phyloP scores from a whole-genome alignment of 306 rosid species.

The Fagus sylvatica region DNA sequence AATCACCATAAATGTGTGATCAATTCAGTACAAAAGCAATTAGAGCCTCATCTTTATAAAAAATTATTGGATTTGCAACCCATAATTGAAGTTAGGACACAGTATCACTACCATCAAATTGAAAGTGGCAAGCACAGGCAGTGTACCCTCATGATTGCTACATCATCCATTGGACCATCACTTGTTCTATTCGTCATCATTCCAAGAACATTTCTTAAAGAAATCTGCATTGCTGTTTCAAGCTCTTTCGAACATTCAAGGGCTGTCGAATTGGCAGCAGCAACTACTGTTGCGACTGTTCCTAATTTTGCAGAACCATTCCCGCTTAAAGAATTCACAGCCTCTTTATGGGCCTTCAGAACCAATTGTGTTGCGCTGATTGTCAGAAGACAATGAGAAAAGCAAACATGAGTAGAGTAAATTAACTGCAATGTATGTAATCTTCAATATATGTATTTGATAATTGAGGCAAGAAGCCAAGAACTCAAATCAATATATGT shows the following conservation, averaged over 20 bases:
- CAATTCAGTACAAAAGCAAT: background rate
- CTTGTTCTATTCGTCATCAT: conserved; percentile 60
- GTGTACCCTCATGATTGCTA: conserved; percentile 90
- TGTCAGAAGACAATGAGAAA: conserved; percentile 12
- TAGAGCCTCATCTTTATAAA: background rate
- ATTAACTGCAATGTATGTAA: background rate
- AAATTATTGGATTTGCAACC: background rate
- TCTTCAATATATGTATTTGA: background rate
- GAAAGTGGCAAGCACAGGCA: conserved; percentile 11
- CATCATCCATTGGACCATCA: conserved; percentile 96
- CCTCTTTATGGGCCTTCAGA: conserved; percentile 96
- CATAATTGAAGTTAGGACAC: background rate
- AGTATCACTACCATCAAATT: background rate
- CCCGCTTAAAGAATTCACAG: conserved; percentile 95
- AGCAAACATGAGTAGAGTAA: conserved; percentile 23
- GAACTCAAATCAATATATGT: background rate
- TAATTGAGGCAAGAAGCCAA: background rate
- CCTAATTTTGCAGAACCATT: conserved; percentile 89
- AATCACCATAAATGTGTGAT: background rate
- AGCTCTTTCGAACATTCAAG: conserved; percentile 88
- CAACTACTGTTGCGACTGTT: conserved; percentile 94
- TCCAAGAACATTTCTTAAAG: conserved; percentile 87
- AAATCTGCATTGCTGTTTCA: conserved; percentile 97
- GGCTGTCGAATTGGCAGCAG: conserved; percentile 98
- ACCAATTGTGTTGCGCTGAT: conserved; percentile 92